A percentile compares a stretch with the other conserved stretches of the same genome.
Evolutionary conservation across 495 filamentous ascomycete genomes (phyloP).

Genomic region (Achaetomiella virescens): DNA sequence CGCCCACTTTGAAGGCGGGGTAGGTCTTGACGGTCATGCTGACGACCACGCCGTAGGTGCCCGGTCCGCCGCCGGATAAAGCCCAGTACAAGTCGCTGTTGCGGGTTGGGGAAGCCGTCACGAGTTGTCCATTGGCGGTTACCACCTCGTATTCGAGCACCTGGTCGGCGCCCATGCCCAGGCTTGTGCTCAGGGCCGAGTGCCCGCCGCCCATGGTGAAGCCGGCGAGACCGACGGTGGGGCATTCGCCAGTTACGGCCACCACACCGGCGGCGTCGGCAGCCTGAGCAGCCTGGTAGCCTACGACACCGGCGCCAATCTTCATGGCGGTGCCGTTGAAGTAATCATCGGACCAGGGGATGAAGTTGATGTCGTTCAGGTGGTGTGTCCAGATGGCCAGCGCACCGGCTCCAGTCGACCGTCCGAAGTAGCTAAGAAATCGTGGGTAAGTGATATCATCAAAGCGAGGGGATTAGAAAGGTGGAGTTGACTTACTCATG

Average conservation of each 20-base stretch:
- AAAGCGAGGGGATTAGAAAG: neutral
- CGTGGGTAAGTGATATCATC: neutral
- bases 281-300: slow-evolving; percentile 39
- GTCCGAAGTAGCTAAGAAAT: slow-evolving; percentile 22
- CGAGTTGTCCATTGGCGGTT: slow-evolving; percentile 38
- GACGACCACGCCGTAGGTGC: slow-evolving; percentile 51
- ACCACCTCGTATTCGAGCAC: slow-evolving; percentile 54
- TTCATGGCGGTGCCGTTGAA: slow-evolving; percentile 38
- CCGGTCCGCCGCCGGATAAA: slow-evolving; percentile 50
- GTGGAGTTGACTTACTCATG: slow-evolving; percentile 27
- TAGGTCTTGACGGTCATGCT: slow-evolving; percentile 38
- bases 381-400: slow-evolving; percentile 45
- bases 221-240: slow-evolving; percentile 42
- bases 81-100: slow-evolving; percentile 59
- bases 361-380: slow-evolving; percentile 39
- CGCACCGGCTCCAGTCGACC: slow-evolving; percentile 42
- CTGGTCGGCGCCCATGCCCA: slow-evolving; percentile 57
- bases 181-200: slow-evolving; percentile 42
- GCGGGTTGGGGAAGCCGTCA: slow-evolving; percentile 39
- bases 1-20: slow-evolving; percentile 22
- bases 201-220: slow-evolving; percentile 57
- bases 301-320: slow-evolving; percentile 50
- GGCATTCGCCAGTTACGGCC: slow-evolving; percentile 42
- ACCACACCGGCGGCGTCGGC: slow-evolving; percentile 37
- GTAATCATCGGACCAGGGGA: slow-evolving; percentile 32